Percentiles rank a stretch among this genome's conserved stretches.
Conservation (phyloP, 345 rosid species). For the Atalantia buxifolia region DNA sequence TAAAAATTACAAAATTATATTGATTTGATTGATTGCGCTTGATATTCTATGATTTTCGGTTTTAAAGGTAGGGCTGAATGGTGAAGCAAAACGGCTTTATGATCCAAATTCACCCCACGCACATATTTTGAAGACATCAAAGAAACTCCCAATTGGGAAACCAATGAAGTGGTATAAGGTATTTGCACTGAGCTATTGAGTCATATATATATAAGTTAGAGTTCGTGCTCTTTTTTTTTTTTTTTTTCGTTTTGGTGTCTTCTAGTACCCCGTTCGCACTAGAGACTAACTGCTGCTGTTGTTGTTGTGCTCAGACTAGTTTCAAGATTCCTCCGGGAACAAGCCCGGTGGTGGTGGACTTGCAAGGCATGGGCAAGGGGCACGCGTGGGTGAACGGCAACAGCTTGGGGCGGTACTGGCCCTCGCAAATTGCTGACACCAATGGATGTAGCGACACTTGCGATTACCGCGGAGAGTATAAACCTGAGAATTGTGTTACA, state of each 20-base stretch:
- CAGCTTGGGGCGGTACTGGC: constrained; percentile 48
- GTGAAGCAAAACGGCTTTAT: constrained; percentile 22
- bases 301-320: constrained; percentile 18
- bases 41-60: background rate
- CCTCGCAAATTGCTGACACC: constrained; percentile 5
- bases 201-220: too few species aligned
- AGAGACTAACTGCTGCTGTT: background rate
- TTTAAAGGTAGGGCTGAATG: constrained; percentile 22
- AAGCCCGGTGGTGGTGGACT: constrained; percentile 39
- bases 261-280: too few species aligned
- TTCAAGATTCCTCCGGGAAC: constrained; percentile 36
- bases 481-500: constrained; percentile 19
- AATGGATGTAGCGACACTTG: constrained; percentile 29
- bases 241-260: too few species aligned
- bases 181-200: background rate
- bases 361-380: constrained; percentile 50
- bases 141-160: constrained; percentile 14
- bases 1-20: too few species aligned
- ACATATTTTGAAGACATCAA: background rate
- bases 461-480: constrained; percentile 33
- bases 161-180: constrained; percentile 47
- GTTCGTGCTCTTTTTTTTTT: too few species aligned
- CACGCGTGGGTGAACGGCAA: constrained; percentile 46
- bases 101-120: background rate
- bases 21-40: background rate